Evolutionary conservation across 352 stramenopile genomes (phyloP).

Genomic region (Globisporangium sylvaticum): DNA sequence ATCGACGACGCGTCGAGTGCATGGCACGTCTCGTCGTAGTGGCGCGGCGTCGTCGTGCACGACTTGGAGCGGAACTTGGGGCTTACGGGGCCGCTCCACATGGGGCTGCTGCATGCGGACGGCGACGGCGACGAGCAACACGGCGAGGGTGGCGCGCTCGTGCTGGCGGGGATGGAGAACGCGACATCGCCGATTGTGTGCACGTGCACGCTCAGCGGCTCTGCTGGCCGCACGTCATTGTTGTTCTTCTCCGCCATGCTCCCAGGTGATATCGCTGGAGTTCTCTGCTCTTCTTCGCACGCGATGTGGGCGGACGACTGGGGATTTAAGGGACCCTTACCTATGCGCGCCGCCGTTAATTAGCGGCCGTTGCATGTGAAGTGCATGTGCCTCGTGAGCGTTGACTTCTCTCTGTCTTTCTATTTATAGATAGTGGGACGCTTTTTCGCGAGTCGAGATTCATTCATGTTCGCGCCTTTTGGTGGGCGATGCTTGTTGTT

Average conservation of each 20-base stretch:
- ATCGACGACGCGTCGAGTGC: conserved; percentile 31
- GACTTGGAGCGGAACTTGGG: conserved; percentile 5
- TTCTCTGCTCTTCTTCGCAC: neutral
- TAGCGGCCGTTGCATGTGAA: too few relatives aligned
- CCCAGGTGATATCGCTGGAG: too few relatives aligned
- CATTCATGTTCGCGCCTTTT: too few relatives aligned
- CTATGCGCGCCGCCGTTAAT: too few relatives aligned
- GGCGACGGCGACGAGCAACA: neutral
- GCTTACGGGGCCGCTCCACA: neutral
- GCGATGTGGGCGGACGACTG: too few relatives aligned
- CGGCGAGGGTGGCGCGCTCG: neutral
- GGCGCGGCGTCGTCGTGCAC: conserved; percentile 8
- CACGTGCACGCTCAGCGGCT: neutral
- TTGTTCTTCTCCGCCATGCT: conserved; percentile 1
- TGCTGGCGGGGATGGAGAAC: neutral
- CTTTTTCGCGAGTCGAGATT: too few relatives aligned
- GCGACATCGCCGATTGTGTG: neutral
- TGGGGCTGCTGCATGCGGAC: neutral
- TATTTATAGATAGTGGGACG: too few relatives aligned
- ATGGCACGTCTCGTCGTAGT: conserved; percentile 13
- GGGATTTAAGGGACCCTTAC: too few relatives aligned
- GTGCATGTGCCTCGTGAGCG: too few relatives aligned
- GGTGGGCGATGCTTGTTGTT: too few relatives aligned
- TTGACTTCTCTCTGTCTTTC: too few relatives aligned
- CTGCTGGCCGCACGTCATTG: neutral